phyloP scores from a whole-genome alignment of 306 rosid species.

The Citrullus mucosospermus region DNA sequence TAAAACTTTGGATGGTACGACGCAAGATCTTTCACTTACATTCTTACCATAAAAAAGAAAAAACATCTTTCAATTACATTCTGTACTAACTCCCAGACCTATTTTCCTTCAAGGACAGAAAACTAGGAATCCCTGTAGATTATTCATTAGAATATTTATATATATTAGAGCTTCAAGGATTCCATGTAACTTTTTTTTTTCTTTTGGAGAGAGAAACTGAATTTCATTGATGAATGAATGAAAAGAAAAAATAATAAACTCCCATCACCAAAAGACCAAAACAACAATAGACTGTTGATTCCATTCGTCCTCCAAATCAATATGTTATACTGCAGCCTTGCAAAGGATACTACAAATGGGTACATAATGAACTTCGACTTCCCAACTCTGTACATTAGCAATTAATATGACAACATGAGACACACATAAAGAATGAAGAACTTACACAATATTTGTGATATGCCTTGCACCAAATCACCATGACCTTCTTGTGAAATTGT shows the following conservation, averaged over 20 bases:
- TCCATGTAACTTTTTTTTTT: neutral
- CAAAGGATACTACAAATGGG: neutral
- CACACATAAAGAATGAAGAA: constrained; percentile 9
- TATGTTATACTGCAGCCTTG: neutral
- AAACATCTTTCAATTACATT: neutral
- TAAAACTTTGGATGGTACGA: neutral
- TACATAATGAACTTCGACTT: neutral
- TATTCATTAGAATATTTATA: neutral
- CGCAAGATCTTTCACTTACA: neutral
- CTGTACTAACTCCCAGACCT: neutral
- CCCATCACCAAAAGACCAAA: neutral
- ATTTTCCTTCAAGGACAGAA: neutral
- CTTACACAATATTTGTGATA: constrained; percentile 68
- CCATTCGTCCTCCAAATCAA: neutral
- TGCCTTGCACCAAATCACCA: constrained; percentile 80
- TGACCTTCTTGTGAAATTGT: constrained; percentile 87
- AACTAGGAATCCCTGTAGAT: neutral
- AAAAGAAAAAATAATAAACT: neutral
- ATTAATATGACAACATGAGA: constrained; percentile 8
- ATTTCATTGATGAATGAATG: neutral
- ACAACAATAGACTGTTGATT: neutral
- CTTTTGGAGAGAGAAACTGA: neutral
- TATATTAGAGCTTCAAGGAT: neutral
- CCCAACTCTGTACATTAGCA: neutral
- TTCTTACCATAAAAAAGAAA: neutral